Evolutionary conservation across 1,284 basidiomycete genomes (phyloP).

Genomic region (Cutaneotrichosporon cavernicola): DNA sequence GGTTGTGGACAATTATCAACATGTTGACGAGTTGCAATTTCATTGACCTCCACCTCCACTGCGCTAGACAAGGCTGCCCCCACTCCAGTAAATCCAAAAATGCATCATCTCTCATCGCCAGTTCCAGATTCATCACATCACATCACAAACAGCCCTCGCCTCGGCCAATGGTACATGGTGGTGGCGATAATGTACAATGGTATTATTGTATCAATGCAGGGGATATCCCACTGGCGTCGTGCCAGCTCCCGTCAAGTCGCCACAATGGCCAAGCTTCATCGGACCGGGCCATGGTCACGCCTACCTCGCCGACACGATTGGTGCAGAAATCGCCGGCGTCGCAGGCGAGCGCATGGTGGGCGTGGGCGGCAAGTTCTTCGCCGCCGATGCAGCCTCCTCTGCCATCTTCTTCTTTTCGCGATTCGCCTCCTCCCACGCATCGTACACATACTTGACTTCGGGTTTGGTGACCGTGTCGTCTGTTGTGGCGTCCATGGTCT

Average conservation of each 20-base stretch:
- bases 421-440: conserved; percentile 49
- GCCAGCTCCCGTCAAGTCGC: not conserved
- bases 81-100: not conserved
- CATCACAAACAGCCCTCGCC: not conserved
- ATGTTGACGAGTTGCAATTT: not conserved
- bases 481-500: conserved; percentile 17
- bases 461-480: conserved; percentile 38
- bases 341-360: conserved; percentile 2
- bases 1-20: not conserved
- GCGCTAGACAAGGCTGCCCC: not conserved
- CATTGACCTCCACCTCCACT: not conserved
- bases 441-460: conserved; percentile 47
- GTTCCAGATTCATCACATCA: not conserved
- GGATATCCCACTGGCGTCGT: conserved; percentile 7
- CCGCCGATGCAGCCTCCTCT: not conserved
- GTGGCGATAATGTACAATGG: conserved; percentile 9
- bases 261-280: not conserved
- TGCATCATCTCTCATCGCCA: not conserved
- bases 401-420: conserved; percentile 7
- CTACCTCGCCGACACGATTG: conserved; percentile 5
- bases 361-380: not conserved
- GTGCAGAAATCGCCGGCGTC: not conserved
- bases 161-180: conserved; percentile 7
- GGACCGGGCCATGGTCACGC: not conserved
- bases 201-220: conserved; percentile 15